Base-by-base conservation (phyloP, 2,329 filamentous ascomycete species). In the Coniochaeta ligniaria region DNA sequence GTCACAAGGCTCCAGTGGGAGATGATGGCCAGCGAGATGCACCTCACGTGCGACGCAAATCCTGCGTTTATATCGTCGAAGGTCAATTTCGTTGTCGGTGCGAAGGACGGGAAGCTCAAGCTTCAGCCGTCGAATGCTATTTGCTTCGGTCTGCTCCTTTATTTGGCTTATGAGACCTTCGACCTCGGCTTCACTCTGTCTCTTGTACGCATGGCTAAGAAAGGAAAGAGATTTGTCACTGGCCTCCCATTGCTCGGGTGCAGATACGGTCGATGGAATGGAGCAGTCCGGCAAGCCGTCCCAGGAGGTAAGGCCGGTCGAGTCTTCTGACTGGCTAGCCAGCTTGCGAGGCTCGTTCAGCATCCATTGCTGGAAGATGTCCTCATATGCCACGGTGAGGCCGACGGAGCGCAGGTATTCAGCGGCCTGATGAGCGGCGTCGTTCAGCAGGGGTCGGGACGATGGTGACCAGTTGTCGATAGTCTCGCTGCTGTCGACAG, bases 1-100 rank as follows among this genome's bases (percentile, higher is more conserved):
- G 28, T 67, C 63, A 7, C 58, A 62, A 2, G 69, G 68, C 11
- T 70, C 61, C 8, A 69, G 59, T 9, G 68, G 69, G 9, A 72
- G 63, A 14, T 63, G 57, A 52, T 69, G 66, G 7, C 68, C 60
- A 17, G 59, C 47, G 22, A 70, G 33, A 5, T 57, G 52, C 3
- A 45, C 58, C n/a, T 63, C 58, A 41, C 38, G 57, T 6, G 67
- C 65, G 1, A 33, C 38, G 43, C 45, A 41, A 0, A 70, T 41
- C n/a, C 60, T 59, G 6, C 59, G 61, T 14, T 57, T 20, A 8
- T 67, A 61, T 5, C 60, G 58, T 24, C 60, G 64, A 55, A 67
- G 64, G 47, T 70, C 67, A 12, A 54, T 45, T 1, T 58, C 60
- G 59, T 70, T 65, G 54, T 71, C 67, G n/a, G 65, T 68, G 14